Evolutionary conservation across 2,329 filamentous ascomycete genomes (phyloP).

Genomic region (Ophiostoma sp.): DNA sequence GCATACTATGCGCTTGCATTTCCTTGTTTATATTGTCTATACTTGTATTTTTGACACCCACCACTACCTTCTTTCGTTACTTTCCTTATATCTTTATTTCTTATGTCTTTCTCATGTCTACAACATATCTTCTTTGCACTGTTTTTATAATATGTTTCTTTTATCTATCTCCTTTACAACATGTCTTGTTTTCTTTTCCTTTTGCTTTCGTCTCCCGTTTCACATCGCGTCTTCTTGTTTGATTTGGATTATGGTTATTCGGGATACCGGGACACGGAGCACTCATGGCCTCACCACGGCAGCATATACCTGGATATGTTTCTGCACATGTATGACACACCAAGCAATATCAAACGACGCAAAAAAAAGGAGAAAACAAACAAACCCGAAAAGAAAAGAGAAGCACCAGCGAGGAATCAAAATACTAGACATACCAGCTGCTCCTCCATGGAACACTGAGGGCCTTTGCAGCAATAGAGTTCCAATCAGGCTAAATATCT

Average conservation of each 20-base stretch:
- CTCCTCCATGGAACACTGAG: not conserved
- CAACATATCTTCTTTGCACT: not conserved
- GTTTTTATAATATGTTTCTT: not conserved
- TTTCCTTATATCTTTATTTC: slow-evolving; percentile 4
- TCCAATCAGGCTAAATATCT: not conserved
- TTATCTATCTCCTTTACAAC: not conserved
- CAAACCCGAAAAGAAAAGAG: not conserved
- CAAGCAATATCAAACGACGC: not conserved
- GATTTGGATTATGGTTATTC: not conserved
- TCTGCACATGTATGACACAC: not conserved
- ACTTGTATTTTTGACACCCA: slow-evolving; percentile 17
- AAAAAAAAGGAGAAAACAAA: not conserved
- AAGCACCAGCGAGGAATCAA: not conserved
- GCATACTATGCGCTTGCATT: slow-evolving; percentile 13
- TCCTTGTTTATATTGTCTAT: not conserved
- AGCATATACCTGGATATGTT: not conserved
- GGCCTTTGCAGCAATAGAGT: not conserved
- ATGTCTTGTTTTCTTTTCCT: not conserved
- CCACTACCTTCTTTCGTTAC: slow-evolving; percentile 1
- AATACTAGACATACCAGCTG: not conserved
- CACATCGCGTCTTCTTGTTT: slow-evolving; percentile 1
- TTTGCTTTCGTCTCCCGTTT: not conserved
- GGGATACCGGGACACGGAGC: not conserved
- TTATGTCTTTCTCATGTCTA: slow-evolving; percentile 12
- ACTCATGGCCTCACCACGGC: not conserved